Conservation (phyloP, 345 rosid genomes). For the Rubroshorea leprosula region DNA sequence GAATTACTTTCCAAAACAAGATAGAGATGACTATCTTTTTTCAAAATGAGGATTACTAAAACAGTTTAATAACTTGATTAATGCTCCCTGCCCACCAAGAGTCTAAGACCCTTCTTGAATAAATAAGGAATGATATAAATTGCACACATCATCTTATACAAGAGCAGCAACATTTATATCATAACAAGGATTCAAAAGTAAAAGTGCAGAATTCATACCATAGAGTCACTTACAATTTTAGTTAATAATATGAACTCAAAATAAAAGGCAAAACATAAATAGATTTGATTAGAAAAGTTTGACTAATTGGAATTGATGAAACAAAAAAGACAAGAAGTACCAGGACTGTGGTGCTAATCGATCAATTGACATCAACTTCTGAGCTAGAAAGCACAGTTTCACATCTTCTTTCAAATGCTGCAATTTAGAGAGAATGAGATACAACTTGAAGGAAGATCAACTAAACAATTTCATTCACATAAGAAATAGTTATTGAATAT, state of each 20-base stretch:
- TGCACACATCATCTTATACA: no score
- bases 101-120: no score
- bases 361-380: slow-evolving; percentile 64
- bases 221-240: not conserved
- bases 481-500: not conserved
- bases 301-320: slow-evolving; percentile 6
- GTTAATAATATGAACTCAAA: no score
- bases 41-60: no score
- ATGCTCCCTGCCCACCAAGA: no score
- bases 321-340: slow-evolving; percentile 34
- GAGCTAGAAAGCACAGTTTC: slow-evolving; percentile 83
- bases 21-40: no score
- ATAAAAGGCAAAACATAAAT: no score
- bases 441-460: not conserved
- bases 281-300: not conserved
- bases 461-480: not conserved
- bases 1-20: not conserved
- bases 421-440: slow-evolving; percentile 10
- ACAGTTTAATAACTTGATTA: no score
- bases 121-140: no score
- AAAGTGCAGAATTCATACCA: not conserved
- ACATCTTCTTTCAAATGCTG: slow-evolving; percentile 93
- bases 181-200: no score
- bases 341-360: slow-evolving; percentile 94
- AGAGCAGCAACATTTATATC: no score